A percentile compares a stretch with the other conserved stretches of the same genome.
Evolutionary conservation across 2,329 filamentous ascomycete species (phyloP).

Genomic region (Dactylellina sp.): DNA sequence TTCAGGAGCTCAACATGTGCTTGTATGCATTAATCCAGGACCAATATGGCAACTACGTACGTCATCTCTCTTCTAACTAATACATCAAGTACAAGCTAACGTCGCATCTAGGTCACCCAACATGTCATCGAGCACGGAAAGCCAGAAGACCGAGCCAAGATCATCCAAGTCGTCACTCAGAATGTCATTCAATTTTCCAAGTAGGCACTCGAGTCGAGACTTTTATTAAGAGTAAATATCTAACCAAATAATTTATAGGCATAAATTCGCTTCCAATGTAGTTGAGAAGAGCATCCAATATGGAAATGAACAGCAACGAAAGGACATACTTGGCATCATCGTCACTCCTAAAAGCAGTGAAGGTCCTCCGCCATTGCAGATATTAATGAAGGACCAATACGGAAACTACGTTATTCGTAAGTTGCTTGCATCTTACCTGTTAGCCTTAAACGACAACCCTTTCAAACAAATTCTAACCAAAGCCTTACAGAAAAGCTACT

Average conservation of each 20-base stretch:
- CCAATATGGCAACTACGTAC: constrained; percentile 93
- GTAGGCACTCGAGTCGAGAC: constrained; percentile 58
- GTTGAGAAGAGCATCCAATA: constrained; percentile 89
- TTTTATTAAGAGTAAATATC: background rate
- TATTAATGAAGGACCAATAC: constrained; percentile 88
- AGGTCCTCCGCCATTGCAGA: constrained; percentile 76
- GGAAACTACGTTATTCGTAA: constrained; percentile 97
- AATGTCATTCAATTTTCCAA: constrained; percentile 82
- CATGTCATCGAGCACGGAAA: constrained; percentile 86
- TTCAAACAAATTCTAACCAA: constrained; percentile 61
- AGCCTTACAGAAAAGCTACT: constrained; percentile 80
- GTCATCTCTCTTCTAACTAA: background rate
- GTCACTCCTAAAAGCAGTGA: constrained; percentile 70
- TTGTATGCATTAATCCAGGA: constrained; percentile 81
- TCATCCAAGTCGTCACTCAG: constrained; percentile 78
- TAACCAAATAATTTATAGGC: constrained; percentile 62
- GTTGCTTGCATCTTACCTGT: constrained; percentile 63
- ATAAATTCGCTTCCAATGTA: constrained; percentile 97
- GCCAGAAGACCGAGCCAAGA: constrained; percentile 76
- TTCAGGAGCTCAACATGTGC: constrained; percentile 81
- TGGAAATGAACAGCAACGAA: constrained; percentile 76
- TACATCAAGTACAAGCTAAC: constrained; percentile 7
- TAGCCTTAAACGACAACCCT: background rate
- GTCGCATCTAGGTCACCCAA: constrained; percentile 70
- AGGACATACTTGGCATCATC: constrained; percentile 74